phyloP scores from a whole-genome alignment of 768 basidiomycete species.

The Punctularia strigosozonata region DNA sequence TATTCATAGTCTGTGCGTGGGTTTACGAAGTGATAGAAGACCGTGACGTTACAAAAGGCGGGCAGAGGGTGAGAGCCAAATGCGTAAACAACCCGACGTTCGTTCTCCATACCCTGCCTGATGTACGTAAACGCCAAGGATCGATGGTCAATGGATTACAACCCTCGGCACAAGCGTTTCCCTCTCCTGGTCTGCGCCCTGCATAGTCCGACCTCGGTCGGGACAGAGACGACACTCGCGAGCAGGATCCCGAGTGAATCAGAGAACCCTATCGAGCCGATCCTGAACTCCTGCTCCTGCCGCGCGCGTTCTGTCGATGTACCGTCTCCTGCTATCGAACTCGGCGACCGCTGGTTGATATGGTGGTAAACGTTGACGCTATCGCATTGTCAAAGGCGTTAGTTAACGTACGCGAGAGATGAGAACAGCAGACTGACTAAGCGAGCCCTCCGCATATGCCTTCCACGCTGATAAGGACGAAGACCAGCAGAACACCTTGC shows the following conservation, averaged over 20 bases:
- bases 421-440: constrained; percentile 46
- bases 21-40: no score
- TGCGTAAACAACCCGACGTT: no score
- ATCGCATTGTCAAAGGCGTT: constrained; percentile 1
- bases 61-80: no score
- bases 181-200: constrained; percentile 58
- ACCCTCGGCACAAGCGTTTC: constrained; percentile 43
- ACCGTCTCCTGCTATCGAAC: constrained; percentile 32
- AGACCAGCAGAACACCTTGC: constrained; percentile 42
- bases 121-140: no score
- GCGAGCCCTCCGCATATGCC: constrained; percentile 89
- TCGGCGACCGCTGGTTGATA: constrained; percentile 61
- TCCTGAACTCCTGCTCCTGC: constrained; percentile 82
- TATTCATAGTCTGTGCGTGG: no score
- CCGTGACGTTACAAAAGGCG: no score
- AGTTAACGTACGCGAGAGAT: constrained; percentile 10
- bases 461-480: constrained; percentile 73
- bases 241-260: constrained; percentile 63
- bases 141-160: no score
- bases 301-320: constrained; percentile 49
- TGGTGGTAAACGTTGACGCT: constrained; percentile 85
- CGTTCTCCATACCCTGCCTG: no score
- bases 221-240: constrained; percentile 56
- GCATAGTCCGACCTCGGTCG: constrained; percentile 71
- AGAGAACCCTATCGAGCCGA: constrained; percentile 80